A percentile compares a stretch with the other conserved stretches of the same genome.
These are phyloP conservation scores for Sphagnum fallax DNA, from an alignment of 228 moss, liverwort and hornwort genomes.

Conservation along the genomic window DNA sequence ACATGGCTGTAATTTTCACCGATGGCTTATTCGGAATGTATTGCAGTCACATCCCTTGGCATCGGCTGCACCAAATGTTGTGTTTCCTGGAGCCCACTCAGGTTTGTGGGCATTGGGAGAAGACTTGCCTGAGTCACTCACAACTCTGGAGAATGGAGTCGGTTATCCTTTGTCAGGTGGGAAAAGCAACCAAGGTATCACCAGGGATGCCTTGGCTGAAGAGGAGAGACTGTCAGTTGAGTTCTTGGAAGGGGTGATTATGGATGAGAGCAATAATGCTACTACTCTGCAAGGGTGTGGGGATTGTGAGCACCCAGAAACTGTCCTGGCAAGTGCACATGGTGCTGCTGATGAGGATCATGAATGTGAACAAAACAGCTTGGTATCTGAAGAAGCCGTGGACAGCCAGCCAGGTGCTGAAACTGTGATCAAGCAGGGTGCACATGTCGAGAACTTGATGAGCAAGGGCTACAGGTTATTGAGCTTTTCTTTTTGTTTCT, in stretches of 20 bases:
- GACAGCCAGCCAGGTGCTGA: background rate
- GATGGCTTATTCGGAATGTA: constrained; percentile 83
- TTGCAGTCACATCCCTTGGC: constrained; percentile 79
- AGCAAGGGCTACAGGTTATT: constrained; percentile 36
- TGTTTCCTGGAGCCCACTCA: constrained; percentile 39
- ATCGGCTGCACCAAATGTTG: constrained; percentile 78
- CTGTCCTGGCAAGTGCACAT: constrained; percentile 20
- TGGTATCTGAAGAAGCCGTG: background rate
- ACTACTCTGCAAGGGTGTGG: constrained; percentile 7
- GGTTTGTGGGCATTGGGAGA: constrained; percentile 44
- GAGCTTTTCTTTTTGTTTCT: background rate
- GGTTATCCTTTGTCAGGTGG: constrained; percentile 17
- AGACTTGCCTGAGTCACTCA: constrained; percentile 16
- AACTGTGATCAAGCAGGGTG: background rate
- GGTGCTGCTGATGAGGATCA: background rate
- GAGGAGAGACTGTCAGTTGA: constrained; percentile 76
- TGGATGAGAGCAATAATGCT: constrained; percentile 27
- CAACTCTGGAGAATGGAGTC: constrained; percentile 23
- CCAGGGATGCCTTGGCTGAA: constrained; percentile 42
- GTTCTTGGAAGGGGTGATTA: constrained; percentile 68
- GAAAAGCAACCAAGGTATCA: constrained; percentile 19
- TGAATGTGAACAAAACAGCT: background rate
- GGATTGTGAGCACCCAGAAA: background rate
- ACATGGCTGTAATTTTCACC: constrained; percentile 86
- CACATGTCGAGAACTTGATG: constrained; percentile 8